These are phyloP conservation scores for Tausonia pullulans DNA, from an alignment of 1,284 basidiomycete genomes.

Conservation along the genomic window DNA sequence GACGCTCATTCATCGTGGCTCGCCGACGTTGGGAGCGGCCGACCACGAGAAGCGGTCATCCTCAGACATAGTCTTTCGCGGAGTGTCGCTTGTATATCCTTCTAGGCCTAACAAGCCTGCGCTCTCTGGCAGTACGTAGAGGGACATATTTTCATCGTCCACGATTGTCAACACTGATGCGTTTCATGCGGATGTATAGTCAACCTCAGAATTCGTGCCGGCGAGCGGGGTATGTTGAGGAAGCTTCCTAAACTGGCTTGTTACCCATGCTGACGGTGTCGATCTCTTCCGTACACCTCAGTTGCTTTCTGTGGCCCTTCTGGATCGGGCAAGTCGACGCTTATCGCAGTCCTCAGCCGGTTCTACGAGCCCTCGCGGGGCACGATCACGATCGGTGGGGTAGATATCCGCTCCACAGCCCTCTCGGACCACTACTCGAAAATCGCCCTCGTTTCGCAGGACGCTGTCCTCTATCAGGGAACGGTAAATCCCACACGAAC, in stretches of 20 bases:
- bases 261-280: not conserved
- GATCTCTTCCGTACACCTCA: not conserved
- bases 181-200: slow-evolving; percentile 1
- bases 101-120: slow-evolving; percentile 22
- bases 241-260: no score
- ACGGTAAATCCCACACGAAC: slow-evolving; percentile 19
- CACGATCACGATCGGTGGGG: slow-evolving; percentile 32
- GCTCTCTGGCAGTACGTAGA: not conserved
- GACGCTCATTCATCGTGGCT: not conserved
- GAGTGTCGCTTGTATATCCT: slow-evolving; percentile 23
- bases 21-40: no score
- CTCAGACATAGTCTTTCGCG: no score
- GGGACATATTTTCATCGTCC: no score
- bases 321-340: slow-evolving; percentile 37
- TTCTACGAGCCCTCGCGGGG: slow-evolving; percentile 34
- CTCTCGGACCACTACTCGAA: slow-evolving; percentile 28
- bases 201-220: slow-evolving; percentile 22
- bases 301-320: slow-evolving; percentile 18
- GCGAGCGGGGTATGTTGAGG: slow-evolving; percentile 16
- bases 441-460: slow-evolving; percentile 39
- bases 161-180: no score
- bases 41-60: no score
- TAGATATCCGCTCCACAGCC: slow-evolving; percentile 32
- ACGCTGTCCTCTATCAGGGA: slow-evolving; percentile 35
- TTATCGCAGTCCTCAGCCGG: slow-evolving; percentile 26